Conservation (phyloP, 805 yeast species). For the Nakazawaea wickerhamii region DNA sequence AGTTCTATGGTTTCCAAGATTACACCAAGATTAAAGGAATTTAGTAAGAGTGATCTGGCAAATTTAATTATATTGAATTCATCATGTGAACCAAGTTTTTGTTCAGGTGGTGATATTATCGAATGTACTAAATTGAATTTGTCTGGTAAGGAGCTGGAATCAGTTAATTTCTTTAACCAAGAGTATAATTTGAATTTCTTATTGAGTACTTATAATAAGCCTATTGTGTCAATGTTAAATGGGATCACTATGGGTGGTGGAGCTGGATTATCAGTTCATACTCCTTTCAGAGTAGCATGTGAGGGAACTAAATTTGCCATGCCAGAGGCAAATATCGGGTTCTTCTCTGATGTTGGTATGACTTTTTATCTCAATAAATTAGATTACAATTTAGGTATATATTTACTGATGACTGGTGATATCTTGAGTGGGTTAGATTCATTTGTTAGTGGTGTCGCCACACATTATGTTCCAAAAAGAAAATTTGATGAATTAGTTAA, state of each 20-base stretch:
- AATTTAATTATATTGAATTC: constrained; percentile 67
- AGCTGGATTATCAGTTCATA: constrained; percentile 85
- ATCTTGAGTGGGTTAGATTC: constrained; percentile 73
- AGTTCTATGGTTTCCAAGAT: constrained; percentile 69
- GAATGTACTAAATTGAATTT: constrained; percentile 61
- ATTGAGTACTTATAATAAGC: constrained; percentile 79
- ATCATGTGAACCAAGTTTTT: constrained; percentile 62
- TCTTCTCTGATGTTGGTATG: constrained; percentile 94
- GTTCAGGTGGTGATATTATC: constrained; percentile 97
- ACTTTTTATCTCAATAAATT: constrained; percentile 82
- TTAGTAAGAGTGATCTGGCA: constrained; percentile 60
- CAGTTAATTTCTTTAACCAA: constrained; percentile 62
- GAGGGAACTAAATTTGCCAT: constrained; percentile 88
- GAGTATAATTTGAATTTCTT: constrained; percentile 82
- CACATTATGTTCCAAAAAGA: constrained; percentile 77
- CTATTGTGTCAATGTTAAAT: constrained; percentile 78
- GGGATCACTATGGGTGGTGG: constrained; percentile 99
- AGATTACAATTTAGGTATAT: constrained; percentile 80
- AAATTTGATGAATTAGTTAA: constrained; percentile 56
- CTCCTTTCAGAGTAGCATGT: constrained; percentile 90
- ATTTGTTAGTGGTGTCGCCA: constrained; percentile 80
- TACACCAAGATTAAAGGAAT: constrained; percentile 70
- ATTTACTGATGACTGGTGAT: constrained; percentile 82
- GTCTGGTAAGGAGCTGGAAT: constrained; percentile 37
- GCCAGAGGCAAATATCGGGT: constrained; percentile 98